Base-by-base conservation (phyloP, 176 grass and related monocot genomes). In the Carex cristatella region DNA sequence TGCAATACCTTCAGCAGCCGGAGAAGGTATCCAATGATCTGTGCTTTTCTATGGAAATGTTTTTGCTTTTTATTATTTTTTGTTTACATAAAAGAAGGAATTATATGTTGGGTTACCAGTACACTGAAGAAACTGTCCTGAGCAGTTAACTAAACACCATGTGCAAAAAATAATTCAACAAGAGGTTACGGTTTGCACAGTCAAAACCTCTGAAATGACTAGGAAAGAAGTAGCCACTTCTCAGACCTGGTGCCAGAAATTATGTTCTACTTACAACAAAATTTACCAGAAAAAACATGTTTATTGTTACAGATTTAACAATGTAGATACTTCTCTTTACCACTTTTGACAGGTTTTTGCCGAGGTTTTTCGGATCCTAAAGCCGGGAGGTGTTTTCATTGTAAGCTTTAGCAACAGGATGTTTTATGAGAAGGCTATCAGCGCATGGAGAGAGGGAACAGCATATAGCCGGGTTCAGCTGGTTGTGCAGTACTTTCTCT, bases 341-440 rank as follows among this genome's bases (percentile, higher is more conserved):
- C 63, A 68, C 19, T 65, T 30, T 10, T 66, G 11, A 37, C 59
- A 94, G 94, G 92, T 94, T 4, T 97, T 97, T 40, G 89, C 90
- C 1, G 94, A 97, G 82, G 90, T 94, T n/a, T 93, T 94, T 81
- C 85, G 94, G 61, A 91, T 94, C 68, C 90, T 97, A 19, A 97
- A 91, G 80, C 94, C 94, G 0, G 94, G 94, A 0, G 94, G 94
- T 2, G 81, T 97, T 18, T 97, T 90, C 85, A 91, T 97, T 61
- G 84, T 97, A 37, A 97, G 92, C 87, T 97, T 97, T 55, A 97
- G 94, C 86, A 93, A 93, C 85, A 69, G 94, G 61, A 86, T 97
- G 83, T 97, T 97, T 88, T 97, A 97, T 68, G 92, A 93, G 87
- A 97, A 97, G 79, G 92, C 92, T 1, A 80, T 97, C 87, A 82